phyloP scores from a whole-genome alignment of 2,329 filamentous ascomycete species.

The Fusarium nematophilum region DNA sequence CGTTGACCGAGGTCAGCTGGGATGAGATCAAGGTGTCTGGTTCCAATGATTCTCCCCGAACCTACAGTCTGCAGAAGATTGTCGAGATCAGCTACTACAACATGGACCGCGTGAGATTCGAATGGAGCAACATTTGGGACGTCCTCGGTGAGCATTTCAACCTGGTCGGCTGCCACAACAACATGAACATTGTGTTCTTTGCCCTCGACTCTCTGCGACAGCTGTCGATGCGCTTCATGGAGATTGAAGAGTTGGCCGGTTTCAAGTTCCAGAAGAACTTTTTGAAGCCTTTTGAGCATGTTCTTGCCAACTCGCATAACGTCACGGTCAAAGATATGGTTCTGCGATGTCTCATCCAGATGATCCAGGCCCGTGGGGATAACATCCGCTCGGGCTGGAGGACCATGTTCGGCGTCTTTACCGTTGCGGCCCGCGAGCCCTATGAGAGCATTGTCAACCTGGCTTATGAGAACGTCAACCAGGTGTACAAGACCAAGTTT shows the following conservation, averaged over 20 bases:
- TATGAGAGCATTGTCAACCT: constrained; percentile 97
- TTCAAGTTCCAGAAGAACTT: constrained; percentile 99
- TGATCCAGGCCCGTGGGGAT: constrained; percentile 97
- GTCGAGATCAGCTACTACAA: constrained; percentile 99
- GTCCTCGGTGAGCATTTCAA: constrained; percentile 99
- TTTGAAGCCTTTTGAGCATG: constrained; percentile 96
- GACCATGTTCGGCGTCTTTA: constrained; percentile 99
- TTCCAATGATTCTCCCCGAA: constrained; percentile 93
- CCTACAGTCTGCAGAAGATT: constrained; percentile 96
- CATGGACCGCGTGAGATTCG: constrained; percentile 97
- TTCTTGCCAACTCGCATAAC: constrained; percentile 92
- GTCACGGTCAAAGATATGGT: constrained; percentile 98
- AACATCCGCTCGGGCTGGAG: constrained; percentile 99
- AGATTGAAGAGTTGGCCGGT: constrained; percentile 95
- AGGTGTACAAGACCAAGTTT: constrained; percentile 95
- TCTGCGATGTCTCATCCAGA: constrained; percentile 93
- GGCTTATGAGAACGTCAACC: constrained; percentile 95
- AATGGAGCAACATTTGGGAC: constrained; percentile 98
- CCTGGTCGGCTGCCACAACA: constrained; percentile 94
- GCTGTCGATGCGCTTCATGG: constrained; percentile 98
- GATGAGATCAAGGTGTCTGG: constrained; percentile 98
- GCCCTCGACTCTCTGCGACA: constrained; percentile 95
- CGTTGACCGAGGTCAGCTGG: constrained; percentile 96
- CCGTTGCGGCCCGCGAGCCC: constrained; percentile 90
- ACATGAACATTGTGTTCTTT: constrained; percentile 97